These are phyloP conservation scores for Boletus semigastroideus DNA, from an alignment of 1,284 basidiomycete genomes.

Conservation along the genomic window DNA sequence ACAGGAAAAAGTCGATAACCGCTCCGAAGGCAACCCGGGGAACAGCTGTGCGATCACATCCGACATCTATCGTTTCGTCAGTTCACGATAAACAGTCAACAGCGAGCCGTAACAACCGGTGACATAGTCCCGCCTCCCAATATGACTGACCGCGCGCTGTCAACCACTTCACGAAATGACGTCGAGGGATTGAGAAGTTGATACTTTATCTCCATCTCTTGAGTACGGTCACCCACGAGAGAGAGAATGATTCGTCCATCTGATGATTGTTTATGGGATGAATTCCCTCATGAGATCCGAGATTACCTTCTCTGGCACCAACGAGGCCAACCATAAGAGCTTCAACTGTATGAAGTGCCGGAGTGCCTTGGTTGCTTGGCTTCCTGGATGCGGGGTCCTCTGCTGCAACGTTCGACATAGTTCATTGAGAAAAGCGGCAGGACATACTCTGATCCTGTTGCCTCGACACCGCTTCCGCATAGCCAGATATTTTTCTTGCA, in stretches of 20 bases:
- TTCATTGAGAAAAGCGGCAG: neutral
- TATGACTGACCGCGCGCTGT: slow-evolving; percentile 79
- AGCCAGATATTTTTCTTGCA: slow-evolving; percentile 76
- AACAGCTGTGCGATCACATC: slow-evolving; percentile 88
- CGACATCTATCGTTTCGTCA: slow-evolving; percentile 63
- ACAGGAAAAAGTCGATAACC: slow-evolving; percentile 83
- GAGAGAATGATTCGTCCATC: slow-evolving; percentile 67
- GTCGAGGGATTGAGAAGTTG: slow-evolving; percentile 94
- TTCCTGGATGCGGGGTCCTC: slow-evolving; percentile 32
- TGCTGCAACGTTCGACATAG: slow-evolving; percentile 4
- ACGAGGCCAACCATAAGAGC: slow-evolving; percentile 82
- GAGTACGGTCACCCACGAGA: slow-evolving; percentile 33
- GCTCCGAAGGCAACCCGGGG: slow-evolving; percentile 58
- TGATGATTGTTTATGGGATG: slow-evolving; percentile 26
- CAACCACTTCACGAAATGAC: slow-evolving; percentile 80
- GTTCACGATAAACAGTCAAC: neutral
- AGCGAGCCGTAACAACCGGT: slow-evolving; percentile 56
- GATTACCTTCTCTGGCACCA: slow-evolving; percentile 74
- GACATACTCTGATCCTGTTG: slow-evolving; percentile 40
- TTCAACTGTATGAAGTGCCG: slow-evolving; percentile 84
- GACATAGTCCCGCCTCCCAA: slow-evolving; percentile 98
- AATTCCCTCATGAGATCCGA: neutral
- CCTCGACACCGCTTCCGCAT: slow-evolving; percentile 67
- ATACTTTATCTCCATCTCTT: slow-evolving; percentile 77
- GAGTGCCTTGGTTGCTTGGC: slow-evolving; percentile 47